These are phyloP conservation scores for Pseudozyma hubeiensis DNA, from an alignment of 1,284 basidiomycete genomes.

Conservation along the genomic window DNA sequence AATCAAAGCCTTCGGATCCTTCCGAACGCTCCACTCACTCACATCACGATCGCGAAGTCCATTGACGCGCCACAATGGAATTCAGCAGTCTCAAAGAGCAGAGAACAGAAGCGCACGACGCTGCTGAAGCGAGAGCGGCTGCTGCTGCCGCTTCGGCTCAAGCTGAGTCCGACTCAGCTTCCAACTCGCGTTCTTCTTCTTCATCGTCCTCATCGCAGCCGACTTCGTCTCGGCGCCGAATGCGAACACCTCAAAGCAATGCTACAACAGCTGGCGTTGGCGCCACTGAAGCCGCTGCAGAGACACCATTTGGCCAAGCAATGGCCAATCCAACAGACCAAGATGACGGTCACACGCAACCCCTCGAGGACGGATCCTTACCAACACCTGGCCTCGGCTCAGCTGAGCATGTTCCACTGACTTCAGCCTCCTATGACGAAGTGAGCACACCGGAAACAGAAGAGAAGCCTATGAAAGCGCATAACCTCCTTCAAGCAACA, in stretches of 20 bases:
- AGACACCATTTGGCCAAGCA: constrained; percentile 21
- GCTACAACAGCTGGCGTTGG: not conserved
- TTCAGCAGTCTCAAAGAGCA: constrained; percentile 45
- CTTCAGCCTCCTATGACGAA: not conserved
- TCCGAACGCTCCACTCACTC: constrained; percentile 7
- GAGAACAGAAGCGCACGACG: constrained; percentile 13
- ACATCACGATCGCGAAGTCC: not conserved
- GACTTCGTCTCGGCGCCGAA: constrained; percentile 5
- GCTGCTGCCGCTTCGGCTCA: constrained; percentile 32
- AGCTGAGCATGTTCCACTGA: not conserved
- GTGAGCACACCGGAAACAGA: not conserved
- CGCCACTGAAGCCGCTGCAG: not conserved
- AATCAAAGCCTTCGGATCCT: constrained; percentile 5
- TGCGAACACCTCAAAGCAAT: not conserved
- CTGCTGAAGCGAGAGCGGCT: constrained; percentile 39
- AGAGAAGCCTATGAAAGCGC: constrained; percentile 19
- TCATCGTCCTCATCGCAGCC: constrained; percentile 5
- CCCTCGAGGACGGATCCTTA: constrained; percentile 25
- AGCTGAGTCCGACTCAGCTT: constrained; percentile 11
- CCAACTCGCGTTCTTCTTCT: constrained; percentile 2
- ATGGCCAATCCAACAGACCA: constrained; percentile 20
- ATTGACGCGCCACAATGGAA: constrained; percentile 24
- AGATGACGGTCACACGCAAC: constrained; percentile 15
- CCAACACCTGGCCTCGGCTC: constrained; percentile 20
- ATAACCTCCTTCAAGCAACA: constrained; percentile 57